These are phyloP conservation scores for Priceomyces medius DNA, from an alignment of 805 yeast species.

Conservation along the genomic window DNA sequence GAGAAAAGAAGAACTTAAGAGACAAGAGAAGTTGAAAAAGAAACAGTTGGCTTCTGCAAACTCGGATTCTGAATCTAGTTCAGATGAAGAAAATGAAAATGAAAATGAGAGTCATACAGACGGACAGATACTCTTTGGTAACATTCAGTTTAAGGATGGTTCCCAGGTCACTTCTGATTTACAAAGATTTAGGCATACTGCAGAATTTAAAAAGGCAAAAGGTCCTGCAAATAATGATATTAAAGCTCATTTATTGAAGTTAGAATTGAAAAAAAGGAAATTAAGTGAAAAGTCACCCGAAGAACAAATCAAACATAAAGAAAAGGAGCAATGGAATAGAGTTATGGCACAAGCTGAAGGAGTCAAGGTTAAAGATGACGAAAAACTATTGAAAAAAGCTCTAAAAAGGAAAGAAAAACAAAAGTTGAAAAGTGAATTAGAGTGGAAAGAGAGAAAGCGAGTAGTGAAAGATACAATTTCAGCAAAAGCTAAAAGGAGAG, in stretches of 20 bases:
- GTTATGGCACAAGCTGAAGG: constrained; percentile 89
- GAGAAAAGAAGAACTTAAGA: constrained; percentile 44
- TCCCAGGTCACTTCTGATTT: constrained; percentile 73
- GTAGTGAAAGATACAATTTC: constrained; percentile 71
- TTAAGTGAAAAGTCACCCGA: constrained; percentile 58
- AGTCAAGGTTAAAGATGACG: constrained; percentile 83
- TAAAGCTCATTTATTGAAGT: constrained; percentile 72
- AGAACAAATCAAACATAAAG: constrained; percentile 57
- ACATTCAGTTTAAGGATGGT: constrained; percentile 81
- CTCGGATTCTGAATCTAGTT: constrained; percentile 38
- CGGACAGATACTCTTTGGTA: constrained; percentile 65
- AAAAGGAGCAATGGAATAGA: constrained; percentile 81
- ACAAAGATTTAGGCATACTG: constrained; percentile 48
- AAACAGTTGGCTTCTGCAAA: constrained; percentile 40
- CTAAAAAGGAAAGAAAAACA: constrained; percentile 77
- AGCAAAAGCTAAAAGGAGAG: constrained; percentile 82
- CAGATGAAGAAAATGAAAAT: constrained; percentile 26
- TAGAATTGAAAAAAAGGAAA: constrained; percentile 72
- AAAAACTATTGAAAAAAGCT: constrained; percentile 80
- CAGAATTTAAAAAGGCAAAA: constrained; percentile 56
- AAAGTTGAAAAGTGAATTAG: constrained; percentile 82
- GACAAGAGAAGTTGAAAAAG: constrained; percentile 44
- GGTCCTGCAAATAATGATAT: constrained; percentile 87
- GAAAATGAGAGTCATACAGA: constrained; percentile 31
- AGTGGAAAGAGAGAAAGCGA: constrained; percentile 90